These are phyloP conservation scores for Debaryomyces maramus DNA, from an alignment of 805 yeast species.

Conservation along the genomic window DNA sequence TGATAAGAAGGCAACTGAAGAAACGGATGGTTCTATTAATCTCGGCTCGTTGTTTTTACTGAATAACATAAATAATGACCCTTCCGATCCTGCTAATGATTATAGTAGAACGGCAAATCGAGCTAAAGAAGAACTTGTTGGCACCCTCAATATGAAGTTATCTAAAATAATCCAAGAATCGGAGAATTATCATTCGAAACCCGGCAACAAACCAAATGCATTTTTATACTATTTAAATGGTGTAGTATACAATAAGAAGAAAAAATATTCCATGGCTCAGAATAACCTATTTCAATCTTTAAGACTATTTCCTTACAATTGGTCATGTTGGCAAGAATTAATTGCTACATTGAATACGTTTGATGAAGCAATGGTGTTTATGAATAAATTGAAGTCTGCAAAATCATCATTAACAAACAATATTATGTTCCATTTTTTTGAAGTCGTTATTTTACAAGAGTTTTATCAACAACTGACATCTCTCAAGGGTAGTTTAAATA, in stretches of 20 bases:
- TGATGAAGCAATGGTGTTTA: slow-evolving; percentile 54
- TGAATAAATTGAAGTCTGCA: slow-evolving; percentile 38
- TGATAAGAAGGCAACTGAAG: slow-evolving; percentile 73
- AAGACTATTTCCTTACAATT: slow-evolving; percentile 73
- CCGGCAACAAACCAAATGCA: slow-evolving; percentile 43
- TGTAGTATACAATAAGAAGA: slow-evolving; percentile 59
- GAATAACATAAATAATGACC: slow-evolving; percentile 6
- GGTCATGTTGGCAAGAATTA: slow-evolving; percentile 93
- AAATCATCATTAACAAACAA: slow-evolving; percentile 30
- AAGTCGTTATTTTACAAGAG: slow-evolving; percentile 70
- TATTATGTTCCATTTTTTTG: slow-evolving; percentile 54
- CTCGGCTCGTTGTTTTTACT: slow-evolving; percentile 18
- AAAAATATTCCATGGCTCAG: slow-evolving; percentile 61
- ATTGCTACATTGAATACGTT: slow-evolving; percentile 57
- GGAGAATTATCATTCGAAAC: slow-evolving; percentile 26
- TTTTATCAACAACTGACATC: slow-evolving; percentile 67
- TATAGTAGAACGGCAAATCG: slow-evolving; percentile 3
- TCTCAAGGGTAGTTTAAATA: slow-evolving; percentile 49
- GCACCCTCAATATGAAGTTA: slow-evolving; percentile 32
- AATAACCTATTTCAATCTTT: slow-evolving; percentile 61
- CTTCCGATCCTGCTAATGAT: slow-evolving; percentile 26
- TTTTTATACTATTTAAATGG: slow-evolving; percentile 76
- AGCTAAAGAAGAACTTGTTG: slow-evolving; percentile 14
- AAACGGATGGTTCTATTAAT: slow-evolving; percentile 64
- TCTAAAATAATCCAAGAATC: slow-evolving; percentile 41